Evolutionary conservation across 352 stramenopile species (phyloP).

Genomic region (Pythium coloratum): DNA sequence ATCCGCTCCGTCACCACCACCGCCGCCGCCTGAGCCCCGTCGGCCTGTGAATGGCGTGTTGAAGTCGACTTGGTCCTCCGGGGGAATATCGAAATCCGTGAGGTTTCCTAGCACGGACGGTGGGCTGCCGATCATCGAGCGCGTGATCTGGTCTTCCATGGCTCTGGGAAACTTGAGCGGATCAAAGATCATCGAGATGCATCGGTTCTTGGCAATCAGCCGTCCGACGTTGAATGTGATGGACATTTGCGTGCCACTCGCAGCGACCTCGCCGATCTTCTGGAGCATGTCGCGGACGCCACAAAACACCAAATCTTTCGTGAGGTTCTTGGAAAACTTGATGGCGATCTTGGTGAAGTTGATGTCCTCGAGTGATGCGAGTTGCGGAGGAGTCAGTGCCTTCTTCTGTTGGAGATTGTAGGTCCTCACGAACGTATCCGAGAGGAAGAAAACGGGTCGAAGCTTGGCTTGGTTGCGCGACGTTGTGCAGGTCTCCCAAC

Average conservation of each 20-base stretch:
- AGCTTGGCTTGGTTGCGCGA: slow-evolving; percentile 59
- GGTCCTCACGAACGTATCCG: slow-evolving; percentile 67
- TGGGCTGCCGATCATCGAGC: slow-evolving; percentile 52
- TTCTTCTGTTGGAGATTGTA: slow-evolving; percentile 61
- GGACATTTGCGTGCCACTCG: slow-evolving; percentile 49
- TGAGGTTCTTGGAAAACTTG: slow-evolving; percentile 75
- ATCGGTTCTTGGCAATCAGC: slow-evolving; percentile 76
- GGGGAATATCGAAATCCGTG: slow-evolving; percentile 58
- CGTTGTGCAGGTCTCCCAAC: slow-evolving; percentile 61
- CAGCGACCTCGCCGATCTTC: slow-evolving; percentile 66
- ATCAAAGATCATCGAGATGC: slow-evolving; percentile 71
- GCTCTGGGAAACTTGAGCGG: slow-evolving; percentile 54
- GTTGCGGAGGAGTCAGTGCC: slow-evolving; percentile 22
- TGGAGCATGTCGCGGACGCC: slow-evolving; percentile 71
- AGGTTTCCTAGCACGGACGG: slow-evolving; percentile 48
- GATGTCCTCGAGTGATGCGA: slow-evolving; percentile 72
- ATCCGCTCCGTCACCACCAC: neutral
- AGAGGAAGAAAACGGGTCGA: slow-evolving; percentile 59
- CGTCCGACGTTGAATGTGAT: slow-evolving; percentile 70
- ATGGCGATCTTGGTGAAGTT: slow-evolving; percentile 85
- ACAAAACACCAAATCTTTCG: slow-evolving; percentile 72
- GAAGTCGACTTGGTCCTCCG: slow-evolving; percentile 43
- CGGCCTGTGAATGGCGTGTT: slow-evolving; percentile 8
- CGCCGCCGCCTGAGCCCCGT: slow-evolving; percentile 4
- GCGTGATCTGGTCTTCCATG: slow-evolving; percentile 58